phyloP scores from a whole-genome alignment of 1,139 yeast species.

The Taphrina pruni region DNA sequence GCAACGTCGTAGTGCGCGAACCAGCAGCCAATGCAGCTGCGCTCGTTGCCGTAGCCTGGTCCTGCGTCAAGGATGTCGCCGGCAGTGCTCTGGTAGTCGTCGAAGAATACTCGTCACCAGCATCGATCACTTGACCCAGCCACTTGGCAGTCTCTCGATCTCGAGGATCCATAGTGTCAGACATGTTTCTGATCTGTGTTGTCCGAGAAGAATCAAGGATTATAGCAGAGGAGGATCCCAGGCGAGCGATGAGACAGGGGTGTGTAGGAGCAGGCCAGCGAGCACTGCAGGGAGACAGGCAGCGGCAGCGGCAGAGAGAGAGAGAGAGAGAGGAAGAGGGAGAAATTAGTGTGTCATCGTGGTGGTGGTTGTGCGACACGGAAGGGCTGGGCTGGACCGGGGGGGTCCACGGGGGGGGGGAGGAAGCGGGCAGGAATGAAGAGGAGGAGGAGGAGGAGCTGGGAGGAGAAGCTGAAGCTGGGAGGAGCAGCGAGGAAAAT shows the following conservation, averaged over 20 bases:
- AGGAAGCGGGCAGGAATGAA: background rate
- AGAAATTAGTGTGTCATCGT: background rate
- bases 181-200: background rate
- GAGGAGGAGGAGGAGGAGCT: background rate
- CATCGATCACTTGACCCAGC: slow-evolving; percentile 38
- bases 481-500: background rate
- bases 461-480: background rate
- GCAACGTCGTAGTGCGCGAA: slow-evolving; percentile 1
- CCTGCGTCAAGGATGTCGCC: slow-evolving; percentile 11
- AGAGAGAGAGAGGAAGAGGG: background rate
- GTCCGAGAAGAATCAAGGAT: too few species aligned
- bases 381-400: background rate
- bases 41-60: slow-evolving; percentile 28
- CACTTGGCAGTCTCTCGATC: slow-evolving; percentile 35
- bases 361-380: background rate
- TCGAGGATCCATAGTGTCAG: slow-evolving; percentile 29
- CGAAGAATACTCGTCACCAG: slow-evolving; percentile 23
- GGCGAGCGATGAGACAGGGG: background rate
- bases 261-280: too few species aligned
- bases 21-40: slow-evolving; percentile 25
- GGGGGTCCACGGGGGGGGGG: too few species aligned
- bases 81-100: slow-evolving; percentile 9
- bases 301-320: background rate
- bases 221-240: background rate
- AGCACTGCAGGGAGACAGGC: too few species aligned